Conservation (phyloP, 805 yeast genomes). For the Wickerhamiella occidentalis region DNA sequence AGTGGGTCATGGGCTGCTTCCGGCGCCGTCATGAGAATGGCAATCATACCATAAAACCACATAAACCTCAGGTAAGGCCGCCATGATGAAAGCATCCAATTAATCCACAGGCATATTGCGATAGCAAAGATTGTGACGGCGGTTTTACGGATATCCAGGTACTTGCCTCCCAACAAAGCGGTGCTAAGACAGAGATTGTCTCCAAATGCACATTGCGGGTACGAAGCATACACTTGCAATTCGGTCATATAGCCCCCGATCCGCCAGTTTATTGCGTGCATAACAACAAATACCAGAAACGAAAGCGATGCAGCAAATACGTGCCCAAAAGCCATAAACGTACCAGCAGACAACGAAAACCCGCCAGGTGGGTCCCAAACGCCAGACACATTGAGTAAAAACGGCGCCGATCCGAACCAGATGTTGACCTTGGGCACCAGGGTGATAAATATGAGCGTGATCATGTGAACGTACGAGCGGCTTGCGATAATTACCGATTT, state of each 20-base stretch:
- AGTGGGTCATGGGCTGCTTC: slow-evolving; percentile 21
- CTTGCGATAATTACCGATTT: slow-evolving; percentile 17
- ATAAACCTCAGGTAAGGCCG: slow-evolving; percentile 14
- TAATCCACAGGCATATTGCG: slow-evolving; percentile 12
- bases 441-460: slow-evolving; percentile 16
- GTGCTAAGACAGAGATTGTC: slow-evolving; percentile 14
- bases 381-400: slow-evolving; percentile 15
- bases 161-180: slow-evolving; percentile 15
- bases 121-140: slow-evolving; percentile 19
- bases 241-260: slow-evolving; percentile 6
- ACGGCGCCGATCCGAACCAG: slow-evolving; percentile 21
- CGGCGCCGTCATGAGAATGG: slow-evolving; percentile 18
- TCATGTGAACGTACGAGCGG: slow-evolving; percentile 21
- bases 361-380: slow-evolving; percentile 22
- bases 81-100: neutral
- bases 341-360: slow-evolving; percentile 12
- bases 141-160: slow-evolving; percentile 15
- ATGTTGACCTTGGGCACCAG: slow-evolving; percentile 10
- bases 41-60: slow-evolving; percentile 22
- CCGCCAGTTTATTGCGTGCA: slow-evolving; percentile 8
- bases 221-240: slow-evolving; percentile 3
- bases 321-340: neutral
- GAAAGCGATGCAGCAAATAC: neutral
- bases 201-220: slow-evolving; percentile 1
- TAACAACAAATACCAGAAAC: neutral